Percentiles rank a stretch among this genome's conserved stretches.
Evolutionary conservation across 495 filamentous ascomycete genomes (phyloP).

Genomic region (Trichoderma gamsii): DNA sequence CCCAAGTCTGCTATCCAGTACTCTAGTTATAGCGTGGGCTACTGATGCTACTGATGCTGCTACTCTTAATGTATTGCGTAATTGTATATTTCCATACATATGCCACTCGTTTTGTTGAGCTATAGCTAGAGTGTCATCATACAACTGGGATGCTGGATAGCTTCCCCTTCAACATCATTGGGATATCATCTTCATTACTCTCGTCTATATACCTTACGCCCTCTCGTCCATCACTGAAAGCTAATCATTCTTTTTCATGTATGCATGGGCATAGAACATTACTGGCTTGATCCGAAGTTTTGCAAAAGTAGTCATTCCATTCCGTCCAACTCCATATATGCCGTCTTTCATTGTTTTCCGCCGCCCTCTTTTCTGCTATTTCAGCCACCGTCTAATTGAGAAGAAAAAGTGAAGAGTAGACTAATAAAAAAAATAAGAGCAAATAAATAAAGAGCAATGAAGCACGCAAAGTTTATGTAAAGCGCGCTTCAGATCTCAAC

Average conservation of each 20-base stretch:
- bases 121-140: too few species aligned
- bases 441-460: slow-evolving; percentile 12
- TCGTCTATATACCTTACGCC: background rate
- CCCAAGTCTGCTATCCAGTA: too few species aligned
- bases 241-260: background rate
- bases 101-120: too few species aligned
- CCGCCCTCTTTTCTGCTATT: background rate
- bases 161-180: background rate
- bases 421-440: background rate
- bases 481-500: slow-evolving; percentile 51
- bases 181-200: background rate
- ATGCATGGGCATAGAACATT: background rate
- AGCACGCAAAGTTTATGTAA: background rate
- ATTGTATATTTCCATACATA: too few species aligned
- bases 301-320: background rate
- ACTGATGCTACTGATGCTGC: too few species aligned
- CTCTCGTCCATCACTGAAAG: background rate
- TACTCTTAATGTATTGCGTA: too few species aligned
- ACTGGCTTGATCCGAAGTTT: background rate
- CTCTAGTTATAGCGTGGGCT: too few species aligned
- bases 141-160: too few species aligned
- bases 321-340: slow-evolving; percentile 12
- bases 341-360: background rate
- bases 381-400: background rate
- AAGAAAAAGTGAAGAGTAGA: background rate